A percentile compares a stretch with the other conserved stretches of the same genome.
Conservation (phyloP, 73 alveolate genomes). For the Paramecium primaurelia region DNA sequence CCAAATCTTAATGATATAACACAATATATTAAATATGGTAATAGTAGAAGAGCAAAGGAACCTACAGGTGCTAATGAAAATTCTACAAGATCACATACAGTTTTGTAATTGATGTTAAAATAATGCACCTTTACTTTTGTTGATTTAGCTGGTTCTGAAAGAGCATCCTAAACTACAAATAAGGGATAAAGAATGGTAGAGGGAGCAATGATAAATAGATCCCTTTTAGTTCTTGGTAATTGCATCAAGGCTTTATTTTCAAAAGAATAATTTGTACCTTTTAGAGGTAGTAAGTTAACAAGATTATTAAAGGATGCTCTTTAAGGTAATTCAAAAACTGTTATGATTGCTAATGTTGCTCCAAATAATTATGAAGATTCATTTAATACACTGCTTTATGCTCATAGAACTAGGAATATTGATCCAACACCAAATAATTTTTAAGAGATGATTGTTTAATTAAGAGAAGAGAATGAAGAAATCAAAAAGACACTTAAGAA, state of each 20-base stretch:
- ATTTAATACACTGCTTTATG: constrained; percentile 86
- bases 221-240: constrained; percentile 85
- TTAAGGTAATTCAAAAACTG: constrained; percentile 87
- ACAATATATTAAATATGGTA: constrained; percentile 66
- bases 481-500: neutral
- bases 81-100: constrained; percentile 79
- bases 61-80: constrained; percentile 95
- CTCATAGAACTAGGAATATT: constrained; percentile 81
- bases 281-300: constrained; percentile 90
- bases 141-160: constrained; percentile 89
- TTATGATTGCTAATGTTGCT: constrained; percentile 88
- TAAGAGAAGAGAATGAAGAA: constrained; percentile 30
- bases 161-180: constrained; percentile 81
- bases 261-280: constrained; percentile 83
- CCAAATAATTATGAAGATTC: constrained; percentile 88
- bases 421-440: constrained; percentile 7
- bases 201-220: constrained; percentile 89
- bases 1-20: constrained; percentile 70
- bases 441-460: neutral
- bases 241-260: constrained; percentile 85
- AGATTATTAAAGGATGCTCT: constrained; percentile 87
- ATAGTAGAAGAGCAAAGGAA: constrained; percentile 69
- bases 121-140: constrained; percentile 51
- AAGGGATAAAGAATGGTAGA: constrained; percentile 82
- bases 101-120: constrained; percentile 52